Percentiles rank a stretch among this genome's conserved stretches.
phyloP scores from a whole-genome alignment of 1,284 basidiomycete genomes.

The Ustilago lituana region DNA sequence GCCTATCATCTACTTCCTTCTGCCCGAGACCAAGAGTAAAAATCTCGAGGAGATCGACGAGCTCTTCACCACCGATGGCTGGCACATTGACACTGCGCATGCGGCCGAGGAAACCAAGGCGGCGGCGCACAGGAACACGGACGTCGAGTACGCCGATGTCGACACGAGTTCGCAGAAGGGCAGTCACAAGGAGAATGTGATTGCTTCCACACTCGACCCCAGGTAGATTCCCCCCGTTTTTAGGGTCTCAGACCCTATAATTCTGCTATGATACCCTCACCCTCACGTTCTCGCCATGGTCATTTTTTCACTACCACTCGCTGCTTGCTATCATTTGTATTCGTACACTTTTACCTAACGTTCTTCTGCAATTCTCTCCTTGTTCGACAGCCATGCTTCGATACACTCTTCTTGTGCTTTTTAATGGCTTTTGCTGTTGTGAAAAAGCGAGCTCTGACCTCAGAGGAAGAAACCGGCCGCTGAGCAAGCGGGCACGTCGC shows the following conservation, averaged over 20 bases:
- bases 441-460: no score
- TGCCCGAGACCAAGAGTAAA: conserved; percentile 66
- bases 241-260: no score
- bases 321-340: not conserved
- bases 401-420: no score
- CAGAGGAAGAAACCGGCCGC: conserved; percentile 2
- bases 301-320: not conserved
- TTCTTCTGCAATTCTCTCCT: not conserved
- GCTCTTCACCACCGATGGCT: conserved; percentile 53
- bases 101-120: conserved; percentile 30
- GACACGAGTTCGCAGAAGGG: conserved; percentile 25
- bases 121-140: conserved; percentile 23
- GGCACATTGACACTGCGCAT: conserved; percentile 33
- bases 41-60: conserved; percentile 65
- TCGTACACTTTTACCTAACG: conserved; percentile 1
- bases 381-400: no score
- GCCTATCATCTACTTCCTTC: conserved; percentile 64
- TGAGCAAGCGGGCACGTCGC: not conserved
- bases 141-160: conserved; percentile 31
- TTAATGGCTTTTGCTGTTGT: no score
- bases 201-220: conserved; percentile 22
- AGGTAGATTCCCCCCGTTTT: not conserved
- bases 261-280: conserved; percentile 12
- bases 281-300: not conserved
- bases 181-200: conserved; percentile 18